Base-by-base conservation (phyloP, 23 red algal genomes). In the Gracilaria vermiculophylla region DNA sequence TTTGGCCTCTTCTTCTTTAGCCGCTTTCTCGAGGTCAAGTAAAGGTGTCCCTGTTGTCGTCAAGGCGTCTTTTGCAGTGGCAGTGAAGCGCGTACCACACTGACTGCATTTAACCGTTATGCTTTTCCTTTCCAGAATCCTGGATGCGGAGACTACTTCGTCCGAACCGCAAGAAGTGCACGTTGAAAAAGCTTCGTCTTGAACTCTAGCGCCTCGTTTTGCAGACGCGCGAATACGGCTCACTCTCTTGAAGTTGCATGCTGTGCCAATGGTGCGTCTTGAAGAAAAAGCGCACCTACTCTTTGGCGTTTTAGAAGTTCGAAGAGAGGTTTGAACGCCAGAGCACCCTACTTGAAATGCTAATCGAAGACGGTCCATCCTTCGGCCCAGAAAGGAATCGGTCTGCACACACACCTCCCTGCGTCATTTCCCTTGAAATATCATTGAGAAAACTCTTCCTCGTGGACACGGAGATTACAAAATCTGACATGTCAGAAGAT, bases 131-230 rank as follows among this genome's bases (percentile, higher is more conserved):
- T 65, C 21, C 33, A 82, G 36, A 21, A 82, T 47, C 47, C 24
- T 41, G 27, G 55, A 50, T 5, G 78, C 78, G 31, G 78, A 82
- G 45, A 65, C 43, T 2, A 62, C 15, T 39, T 82, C 78, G 47
- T 82, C 78, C 15, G 55, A 47, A 3, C 78, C 78, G 24, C 78
- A 82, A 3, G 78, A 62, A 16, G 52, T 17, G 54, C 78, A 82
- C 31, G 78, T 82, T 39, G 56, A 60, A 48, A 82, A 82, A 3
- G 78, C 78, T 32, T 82, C 78, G 39, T 82, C 78, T 16, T 65
- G 55, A 54, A 5, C 3, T 27, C 7, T 41, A 16, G 64, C 1
- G 37, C 31, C 34, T 19, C 64, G 19, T 70, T 23, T 70, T n/a
- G n/a, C 19, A 16, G 64, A 40, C 15, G 64, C 64, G 19, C 42